Conservation (phyloP, 805 yeast species). For the Starmera dryadoides region DNA sequence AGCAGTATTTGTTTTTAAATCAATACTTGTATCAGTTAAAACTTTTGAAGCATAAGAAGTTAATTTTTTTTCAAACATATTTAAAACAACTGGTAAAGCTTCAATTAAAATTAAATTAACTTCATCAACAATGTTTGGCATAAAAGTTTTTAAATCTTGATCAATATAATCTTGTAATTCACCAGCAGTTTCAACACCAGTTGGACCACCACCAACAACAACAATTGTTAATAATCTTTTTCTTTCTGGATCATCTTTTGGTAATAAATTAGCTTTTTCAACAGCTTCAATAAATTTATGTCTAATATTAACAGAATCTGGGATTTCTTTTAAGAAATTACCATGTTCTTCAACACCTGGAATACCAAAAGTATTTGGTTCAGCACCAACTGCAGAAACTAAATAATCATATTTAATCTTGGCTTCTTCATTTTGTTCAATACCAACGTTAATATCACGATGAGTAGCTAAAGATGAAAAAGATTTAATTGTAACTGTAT, state of each 20-base stretch:
- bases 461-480: constrained; percentile 31
- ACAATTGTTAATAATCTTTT: constrained; percentile 79
- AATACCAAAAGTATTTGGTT: constrained; percentile 88
- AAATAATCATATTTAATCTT: constrained; percentile 70
- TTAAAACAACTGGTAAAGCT: constrained; percentile 82
- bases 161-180: constrained; percentile 92
- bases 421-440: constrained; percentile 31
- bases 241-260: constrained; percentile 73
- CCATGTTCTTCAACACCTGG: constrained; percentile 87
- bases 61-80: constrained; percentile 37
- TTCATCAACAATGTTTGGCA: constrained; percentile 82
- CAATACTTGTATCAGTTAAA: constrained; percentile 47
- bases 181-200: constrained; percentile 97
- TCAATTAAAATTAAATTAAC: constrained; percentile 82
- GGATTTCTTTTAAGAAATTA: constrained; percentile 80
- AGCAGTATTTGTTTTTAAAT: constrained; percentile 78
- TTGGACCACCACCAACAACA: constrained; percentile 97
- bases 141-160: constrained; percentile 81
- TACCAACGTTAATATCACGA: constrained; percentile 22
- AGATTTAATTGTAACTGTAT: constrained; percentile 55
- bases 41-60: constrained; percentile 37
- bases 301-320: constrained; percentile 79
- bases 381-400: constrained; percentile 89
- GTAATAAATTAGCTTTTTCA: constrained; percentile 82
- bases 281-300: constrained; percentile 76